Evolutionary conservation across 192 early-diverging fungal species (phyloP).

Genomic region (Dimargaris xerosporica): DNA sequence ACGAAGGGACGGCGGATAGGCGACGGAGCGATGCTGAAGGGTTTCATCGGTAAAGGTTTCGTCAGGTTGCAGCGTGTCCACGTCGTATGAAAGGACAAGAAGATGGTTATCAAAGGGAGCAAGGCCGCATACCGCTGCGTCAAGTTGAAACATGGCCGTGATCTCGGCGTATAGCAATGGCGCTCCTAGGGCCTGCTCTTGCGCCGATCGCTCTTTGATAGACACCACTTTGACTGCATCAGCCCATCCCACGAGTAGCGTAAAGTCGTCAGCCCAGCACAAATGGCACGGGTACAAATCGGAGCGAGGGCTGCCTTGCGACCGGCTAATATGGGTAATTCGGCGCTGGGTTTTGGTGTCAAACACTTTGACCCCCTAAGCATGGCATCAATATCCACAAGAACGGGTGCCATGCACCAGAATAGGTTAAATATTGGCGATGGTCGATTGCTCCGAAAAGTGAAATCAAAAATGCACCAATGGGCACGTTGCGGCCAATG

Average conservation of each 20-base stretch:
- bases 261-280: slow-evolving; percentile 64
- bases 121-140: slow-evolving; percentile 67
- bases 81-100: slow-evolving; percentile 28
- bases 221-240: slow-evolving; percentile 75
- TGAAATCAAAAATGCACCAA: too few species aligned
- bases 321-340: slow-evolving; percentile 73
- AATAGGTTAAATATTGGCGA: too few species aligned
- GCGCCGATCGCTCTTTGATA: slow-evolving; percentile 36
- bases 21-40: slow-evolving; percentile 19
- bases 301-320: slow-evolving; percentile 53
- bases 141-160: slow-evolving; percentile 32
- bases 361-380: slow-evolving; percentile 79
- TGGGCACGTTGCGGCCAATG: too few species aligned
- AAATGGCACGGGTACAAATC: slow-evolving; percentile 79
- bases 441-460: too few species aligned
- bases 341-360: slow-evolving; percentile 49
- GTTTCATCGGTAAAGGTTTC: slow-evolving; percentile 13
- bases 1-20: slow-evolving; percentile 77
- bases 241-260: slow-evolving; percentile 88
- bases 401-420: too few species aligned
- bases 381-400: too few species aligned
- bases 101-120: slow-evolving; percentile 39
- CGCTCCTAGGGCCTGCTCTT: slow-evolving; percentile 19
- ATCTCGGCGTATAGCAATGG: slow-evolving; percentile 38
- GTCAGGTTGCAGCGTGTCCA: slow-evolving; percentile 8